Conservation (phyloP, 2,329 filamentous ascomycete species). For the Colletotrichum incanum region DNA sequence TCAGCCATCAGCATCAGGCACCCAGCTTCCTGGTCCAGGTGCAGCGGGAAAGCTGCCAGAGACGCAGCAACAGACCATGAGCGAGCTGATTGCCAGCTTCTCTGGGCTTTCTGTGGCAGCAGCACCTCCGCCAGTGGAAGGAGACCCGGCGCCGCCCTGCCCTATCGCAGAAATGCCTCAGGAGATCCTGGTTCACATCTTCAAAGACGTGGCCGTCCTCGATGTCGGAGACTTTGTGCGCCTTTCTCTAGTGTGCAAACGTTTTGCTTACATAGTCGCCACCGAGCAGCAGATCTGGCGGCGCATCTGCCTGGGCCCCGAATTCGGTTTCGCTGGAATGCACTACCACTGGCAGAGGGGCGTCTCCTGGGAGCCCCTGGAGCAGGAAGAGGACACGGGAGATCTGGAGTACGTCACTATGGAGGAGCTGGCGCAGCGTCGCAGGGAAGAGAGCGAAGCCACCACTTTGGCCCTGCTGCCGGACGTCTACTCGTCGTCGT, state of each 20-base stretch:
- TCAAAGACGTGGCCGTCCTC: slow-evolving; percentile 78
- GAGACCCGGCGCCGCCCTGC: slow-evolving; percentile 81
- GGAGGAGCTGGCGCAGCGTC: slow-evolving; percentile 54
- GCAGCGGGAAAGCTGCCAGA: slow-evolving; percentile 42
- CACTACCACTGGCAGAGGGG: slow-evolving; percentile 82
- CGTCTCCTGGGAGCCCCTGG: slow-evolving; percentile 69
- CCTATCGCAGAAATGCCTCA: slow-evolving; percentile 84
- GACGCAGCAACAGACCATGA: slow-evolving; percentile 64
- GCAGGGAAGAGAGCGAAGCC: slow-evolving; percentile 52
- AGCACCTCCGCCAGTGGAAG: slow-evolving; percentile 78
- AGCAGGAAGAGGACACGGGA: slow-evolving; percentile 51
- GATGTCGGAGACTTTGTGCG: slow-evolving; percentile 86
- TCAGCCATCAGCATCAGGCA: slow-evolving; percentile 38
- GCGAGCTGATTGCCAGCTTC: slow-evolving; percentile 84
- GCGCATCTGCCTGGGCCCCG: slow-evolving; percentile 76
- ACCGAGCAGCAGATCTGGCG: slow-evolving; percentile 93
- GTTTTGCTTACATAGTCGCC: slow-evolving; percentile 86
- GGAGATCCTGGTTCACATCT: slow-evolving; percentile 87
- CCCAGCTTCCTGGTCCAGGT: slow-evolving; percentile 47
- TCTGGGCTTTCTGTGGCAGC: slow-evolving; percentile 78
- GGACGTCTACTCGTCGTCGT: slow-evolving; percentile 65
- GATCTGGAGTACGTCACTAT: slow-evolving; percentile 54
- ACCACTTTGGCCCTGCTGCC: slow-evolving; percentile 61
- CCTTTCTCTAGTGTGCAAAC: slow-evolving; percentile 86
- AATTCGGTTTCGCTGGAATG: slow-evolving; percentile 88